A percentile compares a stretch with the other conserved stretches of the same genome.
Conservation (phyloP, 805 yeast species). For the Candida insectalens region DNA sequence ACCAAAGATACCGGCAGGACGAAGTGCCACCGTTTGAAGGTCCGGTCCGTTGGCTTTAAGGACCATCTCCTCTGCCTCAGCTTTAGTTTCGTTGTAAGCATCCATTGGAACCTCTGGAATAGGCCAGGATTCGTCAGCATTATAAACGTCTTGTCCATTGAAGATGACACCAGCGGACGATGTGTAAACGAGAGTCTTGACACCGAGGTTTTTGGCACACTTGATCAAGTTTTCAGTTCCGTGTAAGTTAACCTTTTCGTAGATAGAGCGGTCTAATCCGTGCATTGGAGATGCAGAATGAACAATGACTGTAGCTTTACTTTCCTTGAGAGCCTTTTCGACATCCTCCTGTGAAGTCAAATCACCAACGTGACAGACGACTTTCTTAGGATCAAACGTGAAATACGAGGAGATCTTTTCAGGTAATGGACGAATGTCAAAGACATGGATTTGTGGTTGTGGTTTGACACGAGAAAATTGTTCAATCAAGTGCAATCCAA, state of each 20-base stretch:
- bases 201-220: conserved; percentile 41
- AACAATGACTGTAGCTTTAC: conserved; percentile 68
- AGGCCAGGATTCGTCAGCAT: conserved; percentile 93
- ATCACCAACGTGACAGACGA: conserved; percentile 71
- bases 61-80: conserved; percentile 78
- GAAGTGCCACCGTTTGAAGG: conserved; percentile 71
- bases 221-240: conserved; percentile 75
- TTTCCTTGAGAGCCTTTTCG: conserved; percentile 42
- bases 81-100: conserved; percentile 92
- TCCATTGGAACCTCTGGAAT: conserved; percentile 91
- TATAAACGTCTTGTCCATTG: conserved; percentile 85
- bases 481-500: conserved; percentile 85
- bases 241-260: conserved; percentile 80
- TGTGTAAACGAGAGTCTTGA: conserved; percentile 78
- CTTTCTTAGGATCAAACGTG: conserved; percentile 53
- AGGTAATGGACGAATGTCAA: conserved; percentile 87
- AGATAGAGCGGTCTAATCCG: conserved; percentile 72
- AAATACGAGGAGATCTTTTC: conserved; percentile 59
- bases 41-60: conserved; percentile 54
- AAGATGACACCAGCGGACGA: conserved; percentile 97
- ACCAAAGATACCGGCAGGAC: conserved; percentile 98
- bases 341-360: conserved; percentile 69
- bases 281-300: conserved; percentile 97
- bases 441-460: conserved; percentile 68
- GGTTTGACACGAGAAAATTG: conserved; percentile 64